phyloP scores from a whole-genome alignment of 139 green algal genomes.

The Parachlorella kessleri region DNA sequence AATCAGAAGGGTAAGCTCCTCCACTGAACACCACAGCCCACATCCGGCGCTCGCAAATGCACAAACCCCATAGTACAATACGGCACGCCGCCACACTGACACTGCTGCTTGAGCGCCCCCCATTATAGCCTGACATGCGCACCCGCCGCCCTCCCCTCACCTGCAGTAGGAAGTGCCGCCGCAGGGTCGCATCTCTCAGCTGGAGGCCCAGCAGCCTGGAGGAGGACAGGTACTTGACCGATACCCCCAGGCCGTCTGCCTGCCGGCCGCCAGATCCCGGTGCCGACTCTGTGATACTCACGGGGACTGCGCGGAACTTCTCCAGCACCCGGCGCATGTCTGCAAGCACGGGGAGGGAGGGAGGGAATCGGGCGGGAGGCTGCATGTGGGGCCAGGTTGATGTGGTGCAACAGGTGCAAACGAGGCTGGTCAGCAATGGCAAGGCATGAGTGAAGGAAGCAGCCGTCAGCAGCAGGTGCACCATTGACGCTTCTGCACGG shows the following conservation, averaged over 20 bases:
- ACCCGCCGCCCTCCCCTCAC: neutral
- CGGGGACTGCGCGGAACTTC: slow-evolving; percentile 22
- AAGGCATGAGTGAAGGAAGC: too few species aligned
- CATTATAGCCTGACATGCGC: neutral
- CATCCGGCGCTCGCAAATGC: too few species aligned
- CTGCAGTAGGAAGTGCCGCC: slow-evolving; percentile 80
- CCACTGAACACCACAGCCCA: too few species aligned
- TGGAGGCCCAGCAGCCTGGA: slow-evolving; percentile 77
- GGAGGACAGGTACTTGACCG: slow-evolving; percentile 82
- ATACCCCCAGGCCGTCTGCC: slow-evolving; percentile 6
- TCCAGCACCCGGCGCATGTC: slow-evolving; percentile 36
- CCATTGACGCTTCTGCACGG: too few species aligned
- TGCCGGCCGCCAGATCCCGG: neutral
- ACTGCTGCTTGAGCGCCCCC: neutral
- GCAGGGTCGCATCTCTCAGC: slow-evolving; percentile 74
- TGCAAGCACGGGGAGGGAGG: neutral
- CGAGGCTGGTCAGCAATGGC: too few species aligned
- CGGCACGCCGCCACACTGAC: neutral
- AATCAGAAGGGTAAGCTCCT: too few species aligned
- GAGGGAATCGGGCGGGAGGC: too few species aligned
- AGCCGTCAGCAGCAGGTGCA: too few species aligned
- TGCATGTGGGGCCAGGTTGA: too few species aligned
- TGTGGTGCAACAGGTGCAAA: too few species aligned
- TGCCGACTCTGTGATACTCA: slow-evolving; percentile 9
- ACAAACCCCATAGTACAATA: too few species aligned